phyloP scores from a whole-genome alignment of 192 early-diverging fungal species.

The Umbelopsis ramanniana region DNA sequence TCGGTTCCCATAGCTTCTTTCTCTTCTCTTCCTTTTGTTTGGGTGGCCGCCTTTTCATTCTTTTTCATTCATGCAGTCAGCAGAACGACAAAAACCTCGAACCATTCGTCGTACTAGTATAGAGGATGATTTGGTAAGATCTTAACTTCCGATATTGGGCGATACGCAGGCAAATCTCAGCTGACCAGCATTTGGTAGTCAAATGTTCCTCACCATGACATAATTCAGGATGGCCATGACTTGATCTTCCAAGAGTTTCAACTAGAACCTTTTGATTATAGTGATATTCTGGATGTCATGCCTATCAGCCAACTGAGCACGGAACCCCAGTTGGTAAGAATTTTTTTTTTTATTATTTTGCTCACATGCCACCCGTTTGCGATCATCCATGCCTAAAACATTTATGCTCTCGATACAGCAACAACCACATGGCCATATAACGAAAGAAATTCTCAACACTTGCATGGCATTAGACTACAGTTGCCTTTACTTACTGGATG shows the following conservation, averaged over 20 bases:
- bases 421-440: neutral
- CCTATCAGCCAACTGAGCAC: neutral
- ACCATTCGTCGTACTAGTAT: conserved; percentile 12
- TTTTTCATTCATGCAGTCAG: conserved; percentile 3
- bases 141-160: neutral
- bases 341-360: neutral
- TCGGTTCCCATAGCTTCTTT: conserved; percentile 1
- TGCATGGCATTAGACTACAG: neutral
- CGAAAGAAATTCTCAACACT: neutral
- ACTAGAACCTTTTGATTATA: conserved; percentile 10
- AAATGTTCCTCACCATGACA: neutral
- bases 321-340: neutral
- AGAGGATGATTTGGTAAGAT: neutral
- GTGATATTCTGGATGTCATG: neutral
- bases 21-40: neutral
- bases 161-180: too few species aligned
- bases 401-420: neutral
- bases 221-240: neutral
- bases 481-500: conserved; percentile 9
- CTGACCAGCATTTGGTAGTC: neutral
- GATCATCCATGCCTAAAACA: neutral
- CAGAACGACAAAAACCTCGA: conserved; percentile 16
- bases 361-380: neutral
- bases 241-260: neutral
- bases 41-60: neutral